Conservation (phyloP, 768 basidiomycete species). For the Amanita muscaria region DNA sequence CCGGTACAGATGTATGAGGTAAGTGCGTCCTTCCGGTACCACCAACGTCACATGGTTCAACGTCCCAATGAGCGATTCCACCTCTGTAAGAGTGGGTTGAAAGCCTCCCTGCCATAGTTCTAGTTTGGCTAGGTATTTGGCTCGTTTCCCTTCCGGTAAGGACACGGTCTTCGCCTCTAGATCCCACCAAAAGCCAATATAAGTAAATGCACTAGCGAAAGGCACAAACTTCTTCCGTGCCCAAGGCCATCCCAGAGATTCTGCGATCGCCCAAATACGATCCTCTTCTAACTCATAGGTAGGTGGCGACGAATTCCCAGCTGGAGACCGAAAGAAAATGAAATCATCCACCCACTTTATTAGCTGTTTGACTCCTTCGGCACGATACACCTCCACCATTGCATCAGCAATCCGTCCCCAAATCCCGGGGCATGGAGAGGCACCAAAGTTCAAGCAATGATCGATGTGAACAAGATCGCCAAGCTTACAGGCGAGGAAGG, state of each 20-base stretch:
- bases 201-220: slow-evolving; percentile 21
- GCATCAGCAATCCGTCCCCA: slow-evolving; percentile 26
- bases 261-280: slow-evolving; percentile 16
- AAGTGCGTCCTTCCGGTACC: slow-evolving; percentile 20
- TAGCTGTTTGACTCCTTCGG: slow-evolving; percentile 13
- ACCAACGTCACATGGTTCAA: slow-evolving; percentile 25
- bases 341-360: slow-evolving; percentile 32
- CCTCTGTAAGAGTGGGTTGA: slow-evolving; percentile 11
- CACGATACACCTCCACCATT: slow-evolving; percentile 16
- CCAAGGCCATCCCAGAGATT: slow-evolving; percentile 27
- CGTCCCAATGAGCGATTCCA: slow-evolving; percentile 29
- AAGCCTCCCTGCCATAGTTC: slow-evolving; percentile 10
- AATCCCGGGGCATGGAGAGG: slow-evolving; percentile 18
- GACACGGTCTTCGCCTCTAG: slow-evolving; percentile 19
- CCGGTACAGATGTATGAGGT: no score
- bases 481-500: slow-evolving; percentile 17
- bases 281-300: slow-evolving; percentile 13
- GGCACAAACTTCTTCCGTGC: slow-evolving; percentile 20
- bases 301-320: not conserved
- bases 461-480: slow-evolving; percentile 20
- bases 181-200: slow-evolving; percentile 32
- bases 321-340: slow-evolving; percentile 19
- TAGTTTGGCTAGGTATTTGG: slow-evolving; percentile 21
- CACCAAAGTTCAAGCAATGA: slow-evolving; percentile 20
- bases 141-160: slow-evolving; percentile 23